Evolutionary conservation across 371 early-diverging fungal species (phyloP), one percentile per base, ranked within the genome.

Genomic region (Syncephalastrum racemosum): DNA sequence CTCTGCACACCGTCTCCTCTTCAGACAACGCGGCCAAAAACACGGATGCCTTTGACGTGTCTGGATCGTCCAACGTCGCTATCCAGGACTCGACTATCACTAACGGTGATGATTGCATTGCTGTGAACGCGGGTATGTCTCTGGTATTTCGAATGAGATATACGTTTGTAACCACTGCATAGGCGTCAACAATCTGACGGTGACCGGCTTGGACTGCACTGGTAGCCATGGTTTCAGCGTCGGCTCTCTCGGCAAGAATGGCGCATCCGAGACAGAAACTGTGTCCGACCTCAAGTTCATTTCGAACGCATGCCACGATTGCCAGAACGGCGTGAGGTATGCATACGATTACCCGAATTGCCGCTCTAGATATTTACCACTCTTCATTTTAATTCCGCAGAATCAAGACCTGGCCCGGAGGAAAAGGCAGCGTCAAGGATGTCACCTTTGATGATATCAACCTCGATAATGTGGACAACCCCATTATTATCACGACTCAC

Each of bases 1-100:
- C 22, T 3, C 46, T 71, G 41, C 46, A 68, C 44, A 66, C 72
- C n/a, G 59, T 67, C n/a, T 71, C 72, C 5, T 10, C 36, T 31
- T 31, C 36, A 31, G 19, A 55, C 4, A 65, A 58, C 47, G 48
- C 43, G n/a, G 60, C 71, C 22, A 62, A 68, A 36, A 72, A 72
- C 40, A 72, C 72, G 2, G 72, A 72, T 41, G 72, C 64, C n/a
- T 64, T 72, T 19, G 73, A 72, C 43, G 66, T 69, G 15, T 68
- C 69, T 27, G 56, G 59, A 14, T 64, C 69, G 22, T 47, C 56
- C 18, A 60, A 57, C 20, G 55, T 69, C 24, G 53, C 62, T 24
- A 63, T 68, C 24, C 61, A 53, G 22, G 12, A 54, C n/a, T 64
- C 62, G 7, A 43, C 51, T 23, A 46, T 72, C 31, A 50, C 56